Evolutionary conservation across 441 rosid genomes (phyloP), one percentile per base, ranked within the genome.

Genomic region (Populus hybrid): DNA sequence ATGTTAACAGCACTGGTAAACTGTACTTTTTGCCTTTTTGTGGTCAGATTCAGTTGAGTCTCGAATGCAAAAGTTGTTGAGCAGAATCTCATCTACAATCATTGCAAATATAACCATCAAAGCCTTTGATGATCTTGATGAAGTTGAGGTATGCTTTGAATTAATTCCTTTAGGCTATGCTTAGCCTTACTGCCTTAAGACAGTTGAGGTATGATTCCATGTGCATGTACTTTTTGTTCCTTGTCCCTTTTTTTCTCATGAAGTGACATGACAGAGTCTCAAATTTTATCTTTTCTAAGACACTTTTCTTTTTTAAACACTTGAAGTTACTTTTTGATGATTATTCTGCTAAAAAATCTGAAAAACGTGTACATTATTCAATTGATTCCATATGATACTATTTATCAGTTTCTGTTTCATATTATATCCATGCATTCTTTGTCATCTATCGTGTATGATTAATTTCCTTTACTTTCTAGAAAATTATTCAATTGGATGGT

Each of bases 141-240:
- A 89, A 74, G 75, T 92, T 84, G 99, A 97, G 99, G 99, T 94
- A 85, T 45, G 77, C 63, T 73, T 69, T 26, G 59, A n/a, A 69
- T 66, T 26, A 75, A 24, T 79, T 71, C 64, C 79, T 56, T 14
- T 53, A 14, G 38, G 20, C 73, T 71, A 40, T 74, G 5, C 24
- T 67, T 64, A 59, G 66, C 73, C 33, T 75, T 24, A 23, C 40
- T 50, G 59, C 50, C 50, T 40, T 68, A 76, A 24, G 71, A 70
- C 40, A 36, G 50, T 63, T 5, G 50, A 16, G 9, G 31, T 69
- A 3, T 26, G 50, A 9, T 40, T 35, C 45, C 50, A 35, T 33
- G 9, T 16, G 66, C 36, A 23, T 10, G 24, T 69, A 31, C 67
- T 56, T n/a, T 7, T 21, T 24, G 6, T 63, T 2, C 42, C 42